phyloP scores from a whole-genome alignment of 352 stramenopile species.

The Thalassiosira livingstoniorum region DNA sequence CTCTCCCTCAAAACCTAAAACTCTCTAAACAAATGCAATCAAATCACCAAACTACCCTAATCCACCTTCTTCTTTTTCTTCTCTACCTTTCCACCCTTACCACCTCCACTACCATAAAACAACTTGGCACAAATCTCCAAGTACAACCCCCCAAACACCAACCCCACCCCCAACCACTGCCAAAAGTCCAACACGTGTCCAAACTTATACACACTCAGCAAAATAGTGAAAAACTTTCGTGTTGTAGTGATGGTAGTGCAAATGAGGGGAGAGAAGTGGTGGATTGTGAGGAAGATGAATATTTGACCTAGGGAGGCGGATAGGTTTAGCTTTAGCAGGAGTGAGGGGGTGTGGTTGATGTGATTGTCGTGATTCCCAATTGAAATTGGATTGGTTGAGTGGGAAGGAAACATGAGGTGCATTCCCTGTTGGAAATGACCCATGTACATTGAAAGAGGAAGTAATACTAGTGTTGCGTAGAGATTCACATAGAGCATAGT shows the following conservation, averaged over 20 bases:
- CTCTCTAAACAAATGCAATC: too few species aligned
- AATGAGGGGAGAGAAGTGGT: slow-evolving; percentile 93
- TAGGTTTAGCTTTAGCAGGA: slow-evolving; percentile 91
- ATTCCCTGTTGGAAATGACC: slow-evolving; percentile 73
- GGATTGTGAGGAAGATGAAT: slow-evolving; percentile 97
- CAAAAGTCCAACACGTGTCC: slow-evolving; percentile 91
- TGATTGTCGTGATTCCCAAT: background rate
- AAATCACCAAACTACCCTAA: too few species aligned
- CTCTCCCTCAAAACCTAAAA: too few species aligned
- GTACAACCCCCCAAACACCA: slow-evolving; percentile 91
- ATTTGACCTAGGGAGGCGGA: slow-evolving; percentile 93
- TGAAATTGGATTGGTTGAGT: background rate
- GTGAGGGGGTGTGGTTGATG: slow-evolving; percentile 29
- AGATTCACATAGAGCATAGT: slow-evolving; percentile 84
- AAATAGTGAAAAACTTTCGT: slow-evolving; percentile 96
- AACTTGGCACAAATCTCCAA: slow-evolving; percentile 70
- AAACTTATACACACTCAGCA: slow-evolving; percentile 94
- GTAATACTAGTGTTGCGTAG: slow-evolving; percentile 74
- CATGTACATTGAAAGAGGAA: slow-evolving; percentile 65
- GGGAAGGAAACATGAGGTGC: slow-evolving; percentile 42
- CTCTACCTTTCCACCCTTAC: background rate
- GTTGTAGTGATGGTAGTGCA: slow-evolving; percentile 97
- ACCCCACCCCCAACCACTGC: slow-evolving; percentile 91
- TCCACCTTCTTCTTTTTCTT: background rate
- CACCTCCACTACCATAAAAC: background rate